Evolutionary conservation across 1,284 basidiomycete species (phyloP), one percentile per base, ranked within the genome.

Genomic region (Ustilago tritici): DNA sequence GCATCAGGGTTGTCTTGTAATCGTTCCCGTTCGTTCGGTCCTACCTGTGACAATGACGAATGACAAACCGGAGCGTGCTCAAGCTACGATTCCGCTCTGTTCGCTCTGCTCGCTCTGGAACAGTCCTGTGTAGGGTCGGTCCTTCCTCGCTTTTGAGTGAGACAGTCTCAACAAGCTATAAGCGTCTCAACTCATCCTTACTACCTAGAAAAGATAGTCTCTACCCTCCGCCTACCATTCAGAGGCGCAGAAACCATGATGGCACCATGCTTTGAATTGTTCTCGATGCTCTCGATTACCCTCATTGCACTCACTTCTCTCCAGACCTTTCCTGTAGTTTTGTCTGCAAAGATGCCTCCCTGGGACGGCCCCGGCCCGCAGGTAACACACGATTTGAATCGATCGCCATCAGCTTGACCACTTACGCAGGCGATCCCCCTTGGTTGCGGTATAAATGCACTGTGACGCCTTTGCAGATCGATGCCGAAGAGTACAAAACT

Each of bases 331-430:
- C 41, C 52, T 34, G 0, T 12, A 17, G 23, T 28, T 14, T 14
- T 38, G 11, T 34, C 57, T 11, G 43, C 41, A 15, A 15, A 19
- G 19, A 28, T 54, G 32, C 50, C 41, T 4, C 1, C 0, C 6
- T 4, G 35, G 9, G 34, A 60, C 35, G 64, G 52, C 3, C 14
- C 47, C 31, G 57, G 64, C 11, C 56, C 63, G 14, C 57, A 65
- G n/a, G 5, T 65, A 1, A 43, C 35, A 3, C 23, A 28, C 4
- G 63, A 56, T 19, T 12, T 59, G 8, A 7, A 35, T 35, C 56
- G 23, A n/a, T 23, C 56, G 9, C 28, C 52, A 4, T 34, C 57
- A 4, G 32, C 19, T 4, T 41, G 47, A 5, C 35, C 36, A 1
- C 43, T 65, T 6, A 1, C 3, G 2, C 50, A 55, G 17, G 47